Base-by-base conservation (phyloP, 2,329 filamentous ascomycete species). In the Cryphonectria naterciae region DNA sequence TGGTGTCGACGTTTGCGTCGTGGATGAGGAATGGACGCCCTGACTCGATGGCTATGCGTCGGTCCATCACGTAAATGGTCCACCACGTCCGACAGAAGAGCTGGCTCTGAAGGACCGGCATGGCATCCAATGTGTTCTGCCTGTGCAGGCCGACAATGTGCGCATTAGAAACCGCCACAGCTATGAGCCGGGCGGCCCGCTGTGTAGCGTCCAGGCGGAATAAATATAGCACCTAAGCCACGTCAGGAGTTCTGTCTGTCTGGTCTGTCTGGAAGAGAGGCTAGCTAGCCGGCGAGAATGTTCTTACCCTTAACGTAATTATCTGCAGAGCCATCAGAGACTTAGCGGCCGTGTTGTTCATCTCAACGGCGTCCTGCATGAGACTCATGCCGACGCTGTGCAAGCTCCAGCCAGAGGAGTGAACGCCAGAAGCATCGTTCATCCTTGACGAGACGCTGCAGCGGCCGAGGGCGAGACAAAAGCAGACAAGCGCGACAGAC, bases 131-230 rank as follows among this genome's bases (percentile, higher is more conserved):
- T 2, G 65, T 68, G 41, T 58, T 65, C 22, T 72, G 68, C 2
- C 68, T 43, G n/a, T 72, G 68, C 1, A 72, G 43, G 11, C 70
- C 70, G n/a, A 72, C 63, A 19, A 70, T 72, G 8, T 72, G 70
- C 35, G 70, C 70, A 28, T 70, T 72, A 4, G 67, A 72, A 3
- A 72, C 65, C 19, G 70, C 70, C n/a, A 70, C 35, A 39, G 70
- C 70, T 32, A 70, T 52, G 32, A 70, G 68, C 17, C 70, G 64
- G 19, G 68, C 58, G 13, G 70, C 61, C 54, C 66, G 52, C 22
- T 72, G 68, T 2, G 68, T 67, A 19, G 70, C 70, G 41, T 72
- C 70, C 6, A 72, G 65, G 3, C 70, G 68, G 52, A 72, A 72
- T 11, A 70, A 11, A 60, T 72, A 69, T 37, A 41, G 19, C 3